Percentiles rank a stretch among this genome's conserved stretches.
Evolutionary conservation across 1,139 yeast species (phyloP).

Genomic region (Suhomyces guaymorum): DNA sequence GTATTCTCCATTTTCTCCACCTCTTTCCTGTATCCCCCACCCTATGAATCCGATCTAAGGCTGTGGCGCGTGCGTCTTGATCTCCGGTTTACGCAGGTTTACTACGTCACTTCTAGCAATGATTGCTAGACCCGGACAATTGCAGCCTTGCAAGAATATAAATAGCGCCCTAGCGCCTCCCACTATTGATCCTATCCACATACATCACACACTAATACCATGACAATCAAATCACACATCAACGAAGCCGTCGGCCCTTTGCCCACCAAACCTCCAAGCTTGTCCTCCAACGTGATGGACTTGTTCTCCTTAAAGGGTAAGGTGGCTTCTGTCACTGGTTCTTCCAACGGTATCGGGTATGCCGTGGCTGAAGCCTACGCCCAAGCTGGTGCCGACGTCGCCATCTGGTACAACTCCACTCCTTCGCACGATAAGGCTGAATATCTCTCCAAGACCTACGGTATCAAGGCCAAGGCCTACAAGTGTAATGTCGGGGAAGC

Average conservation of each 20-base stretch:
- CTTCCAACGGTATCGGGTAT: constrained; percentile 82
- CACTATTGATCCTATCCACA: too few species aligned
- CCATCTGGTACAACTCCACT: constrained; percentile 75
- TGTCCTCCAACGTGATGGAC: constrained; percentile 39
- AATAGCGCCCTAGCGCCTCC: not conserved
- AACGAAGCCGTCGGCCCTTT: constrained; percentile 16
- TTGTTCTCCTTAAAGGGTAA: constrained; percentile 75
- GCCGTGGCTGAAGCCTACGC: constrained; percentile 86
- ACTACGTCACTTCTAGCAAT: too few species aligned
- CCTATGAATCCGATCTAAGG: too few species aligned
- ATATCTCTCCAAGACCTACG: constrained; percentile 58
- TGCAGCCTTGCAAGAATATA: too few species aligned
- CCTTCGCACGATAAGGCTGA: constrained; percentile 63
- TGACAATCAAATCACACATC: constrained; percentile 13
- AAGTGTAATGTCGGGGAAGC: constrained; percentile 66
- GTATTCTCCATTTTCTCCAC: too few species aligned
- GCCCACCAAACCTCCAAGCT: constrained; percentile 26
- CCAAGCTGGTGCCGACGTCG: constrained; percentile 90
- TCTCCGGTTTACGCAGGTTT: too few species aligned
- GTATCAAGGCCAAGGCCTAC: constrained; percentile 70
- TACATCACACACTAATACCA: constrained; percentile 1
- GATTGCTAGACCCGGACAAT: too few species aligned
- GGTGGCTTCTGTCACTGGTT: constrained; percentile 86
- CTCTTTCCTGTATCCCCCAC: too few species aligned
- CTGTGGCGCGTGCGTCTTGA: too few species aligned